phyloP scores from a whole-genome alignment of 2,329 filamentous ascomycete species.

The Ascochyta clinopodiicola region DNA sequence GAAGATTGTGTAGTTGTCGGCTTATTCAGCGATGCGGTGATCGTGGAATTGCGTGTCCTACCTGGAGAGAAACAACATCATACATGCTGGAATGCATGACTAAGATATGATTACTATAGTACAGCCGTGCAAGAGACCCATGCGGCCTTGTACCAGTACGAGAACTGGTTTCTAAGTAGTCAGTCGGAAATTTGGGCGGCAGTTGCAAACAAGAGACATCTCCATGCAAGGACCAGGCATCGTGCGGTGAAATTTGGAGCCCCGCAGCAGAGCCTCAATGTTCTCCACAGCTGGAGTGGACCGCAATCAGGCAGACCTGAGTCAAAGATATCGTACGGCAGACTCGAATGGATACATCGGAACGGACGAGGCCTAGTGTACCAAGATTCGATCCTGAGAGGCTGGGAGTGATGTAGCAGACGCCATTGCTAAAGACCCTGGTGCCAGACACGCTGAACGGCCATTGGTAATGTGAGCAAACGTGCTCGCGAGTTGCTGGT shows the following conservation, averaged over 20 bases:
- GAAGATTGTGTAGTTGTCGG: no score
- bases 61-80: no score
- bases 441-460: not conserved
- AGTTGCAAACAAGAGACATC: not conserved
- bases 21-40: no score
- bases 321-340: not conserved
- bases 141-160: not conserved
- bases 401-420: constrained; percentile 1
- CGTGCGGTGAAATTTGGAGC: constrained; percentile 9
- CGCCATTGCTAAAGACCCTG: not conserved
- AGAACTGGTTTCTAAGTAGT: not conserved
- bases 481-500: constrained; percentile 10
- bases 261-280: constrained; percentile 17
- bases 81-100: no score
- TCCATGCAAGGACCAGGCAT: not conserved
- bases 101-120: no score
- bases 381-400: not conserved
- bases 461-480: constrained; percentile 3
- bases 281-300: constrained; percentile 8
- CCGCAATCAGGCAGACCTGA: not conserved
- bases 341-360: constrained; percentile 8
- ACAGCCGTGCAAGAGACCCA: no score
- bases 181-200: not conserved
- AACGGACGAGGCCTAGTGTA: constrained; percentile 4
- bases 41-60: no score